phyloP scores from a whole-genome alignment of 176 grass and related monocot species.

The Carex pumila region DNA sequence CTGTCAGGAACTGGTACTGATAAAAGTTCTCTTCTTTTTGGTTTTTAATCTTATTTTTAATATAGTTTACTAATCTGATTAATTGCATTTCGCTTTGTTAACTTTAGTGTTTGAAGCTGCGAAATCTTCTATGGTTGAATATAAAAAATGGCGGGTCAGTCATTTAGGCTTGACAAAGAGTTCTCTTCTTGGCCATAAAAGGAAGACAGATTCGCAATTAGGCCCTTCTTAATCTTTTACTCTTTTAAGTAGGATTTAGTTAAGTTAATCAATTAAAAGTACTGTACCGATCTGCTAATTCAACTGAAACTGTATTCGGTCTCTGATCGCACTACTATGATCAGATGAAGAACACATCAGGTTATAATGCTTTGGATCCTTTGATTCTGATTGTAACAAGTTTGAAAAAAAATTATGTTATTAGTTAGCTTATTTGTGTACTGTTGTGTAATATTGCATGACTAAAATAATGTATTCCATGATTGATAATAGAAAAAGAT shows the following conservation, averaged over 20 bases:
- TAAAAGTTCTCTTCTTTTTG: not conserved
- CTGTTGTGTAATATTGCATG: not conserved
- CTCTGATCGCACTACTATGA: not conserved
- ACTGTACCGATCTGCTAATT: not conserved
- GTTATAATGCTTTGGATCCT: not conserved
- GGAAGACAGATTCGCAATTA: slow-evolving; percentile 52
- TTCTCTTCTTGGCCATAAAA: slow-evolving; percentile 72
- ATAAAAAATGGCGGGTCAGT: slow-evolving; percentile 69
- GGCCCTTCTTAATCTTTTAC: slow-evolving; percentile 23
- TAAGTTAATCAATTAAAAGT: not conserved
- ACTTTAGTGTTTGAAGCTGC: slow-evolving; percentile 60
- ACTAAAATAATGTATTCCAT: not conserved
- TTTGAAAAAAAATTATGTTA: not conserved
- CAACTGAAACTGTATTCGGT: not conserved
- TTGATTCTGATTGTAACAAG: not conserved
- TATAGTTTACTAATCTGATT: not conserved
- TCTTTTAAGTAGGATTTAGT: not conserved
- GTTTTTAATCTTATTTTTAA: not conserved
- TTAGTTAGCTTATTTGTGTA: not conserved
- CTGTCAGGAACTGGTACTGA: not conserved
- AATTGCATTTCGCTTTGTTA: not conserved
- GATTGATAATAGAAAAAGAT: too few relatives aligned
- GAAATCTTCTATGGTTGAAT: slow-evolving; percentile 62
- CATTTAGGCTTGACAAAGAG: slow-evolving; percentile 66
- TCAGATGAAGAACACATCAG: not conserved